Evolutionary conservation across 495 filamentous ascomycete species (phyloP).

Genomic region (Mytilinidion resinicola): DNA sequence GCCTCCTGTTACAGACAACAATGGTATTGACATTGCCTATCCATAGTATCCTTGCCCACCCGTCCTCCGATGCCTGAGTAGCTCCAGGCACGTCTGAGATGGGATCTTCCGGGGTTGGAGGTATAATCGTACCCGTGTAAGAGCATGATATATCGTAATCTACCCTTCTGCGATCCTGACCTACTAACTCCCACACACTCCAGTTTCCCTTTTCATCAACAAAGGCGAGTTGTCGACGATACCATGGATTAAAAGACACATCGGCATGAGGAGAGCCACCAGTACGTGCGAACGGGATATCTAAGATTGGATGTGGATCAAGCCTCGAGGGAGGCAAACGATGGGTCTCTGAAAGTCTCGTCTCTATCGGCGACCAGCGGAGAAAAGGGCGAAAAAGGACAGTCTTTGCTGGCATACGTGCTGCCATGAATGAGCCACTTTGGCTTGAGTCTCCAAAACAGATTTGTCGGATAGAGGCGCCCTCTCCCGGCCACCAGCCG

Average conservation of each 20-base stretch:
- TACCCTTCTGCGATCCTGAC: conserved; percentile 27
- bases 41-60: conserved; percentile 39
- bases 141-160: conserved; percentile 3
- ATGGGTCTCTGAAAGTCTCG: conserved; percentile 1
- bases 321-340: conserved; percentile 46
- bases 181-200: conserved; percentile 66
- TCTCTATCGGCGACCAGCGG: neutral
- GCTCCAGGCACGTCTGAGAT: neutral
- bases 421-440: conserved; percentile 27
- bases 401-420: conserved; percentile 22
- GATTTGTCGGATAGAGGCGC: conserved; percentile 58
- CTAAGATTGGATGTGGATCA: conserved; percentile 54
- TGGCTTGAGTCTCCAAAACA: conserved; percentile 44
- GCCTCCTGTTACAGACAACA: conserved; percentile 31
- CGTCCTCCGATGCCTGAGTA: conserved; percentile 25
- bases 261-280: conserved; percentile 60
- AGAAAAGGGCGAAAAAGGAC: conserved; percentile 29
- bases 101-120: neutral
- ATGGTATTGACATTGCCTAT: conserved; percentile 29
- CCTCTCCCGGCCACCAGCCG: conserved; percentile 50
- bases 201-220: conserved; percentile 68
- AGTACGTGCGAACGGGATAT: conserved; percentile 47
- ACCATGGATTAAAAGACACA: conserved; percentile 72
- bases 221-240: conserved; percentile 60
- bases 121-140: neutral